Conservation (phyloP, 2,329 filamentous ascomycete genomes). For the Stachybotrys elegans region DNA sequence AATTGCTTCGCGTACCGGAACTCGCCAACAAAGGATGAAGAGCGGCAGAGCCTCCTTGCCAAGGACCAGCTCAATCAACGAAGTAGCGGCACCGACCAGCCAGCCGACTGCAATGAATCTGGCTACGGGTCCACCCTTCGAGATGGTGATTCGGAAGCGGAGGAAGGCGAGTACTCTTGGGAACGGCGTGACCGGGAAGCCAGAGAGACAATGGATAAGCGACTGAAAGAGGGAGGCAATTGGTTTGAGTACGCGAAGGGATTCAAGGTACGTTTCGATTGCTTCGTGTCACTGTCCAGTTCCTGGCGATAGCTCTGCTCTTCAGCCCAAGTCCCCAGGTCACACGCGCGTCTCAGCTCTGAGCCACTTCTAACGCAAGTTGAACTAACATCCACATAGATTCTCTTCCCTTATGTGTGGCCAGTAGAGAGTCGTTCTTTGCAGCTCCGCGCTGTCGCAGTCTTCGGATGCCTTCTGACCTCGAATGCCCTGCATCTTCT, state of each 20-base stretch:
- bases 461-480: constrained; percentile 62
- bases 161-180: constrained; percentile 47
- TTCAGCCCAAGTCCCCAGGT: too few relatives aligned
- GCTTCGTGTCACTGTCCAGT: too few relatives aligned
- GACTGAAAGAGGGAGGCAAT: constrained; percentile 67
- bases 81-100: constrained; percentile 12
- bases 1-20: constrained; percentile 19
- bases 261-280: constrained; percentile 55
- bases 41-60: constrained; percentile 53
- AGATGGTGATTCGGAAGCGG: constrained; percentile 29
- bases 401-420: constrained; percentile 77
- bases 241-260: constrained; percentile 74
- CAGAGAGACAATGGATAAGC: constrained; percentile 58
- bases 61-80: constrained; percentile 15
- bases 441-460: constrained; percentile 62
- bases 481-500: constrained; percentile 71
- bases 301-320: too few relatives aligned
- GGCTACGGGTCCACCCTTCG: constrained; percentile 38
- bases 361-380: too few relatives aligned
- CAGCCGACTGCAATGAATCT: constrained; percentile 15
- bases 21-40: constrained; percentile 40
- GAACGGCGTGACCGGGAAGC: constrained; percentile 47
- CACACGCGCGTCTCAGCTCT: too few relatives aligned
- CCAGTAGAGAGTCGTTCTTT: constrained; percentile 61
- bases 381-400: constrained; percentile 31